Evolutionary conservation across 768 basidiomycete species (phyloP).

Genomic region (Termitomyces sp.): DNA sequence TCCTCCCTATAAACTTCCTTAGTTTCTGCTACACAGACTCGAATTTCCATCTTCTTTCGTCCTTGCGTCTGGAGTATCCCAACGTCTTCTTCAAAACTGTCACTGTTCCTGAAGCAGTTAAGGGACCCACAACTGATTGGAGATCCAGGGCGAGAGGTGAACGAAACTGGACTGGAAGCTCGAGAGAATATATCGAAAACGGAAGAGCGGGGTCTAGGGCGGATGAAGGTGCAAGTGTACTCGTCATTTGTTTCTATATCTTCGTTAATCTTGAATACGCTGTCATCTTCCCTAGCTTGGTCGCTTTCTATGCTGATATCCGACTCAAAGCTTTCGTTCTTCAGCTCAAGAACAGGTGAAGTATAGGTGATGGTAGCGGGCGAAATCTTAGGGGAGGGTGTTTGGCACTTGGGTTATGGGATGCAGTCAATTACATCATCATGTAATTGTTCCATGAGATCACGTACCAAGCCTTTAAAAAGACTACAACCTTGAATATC

Average conservation of each 20-base stretch:
- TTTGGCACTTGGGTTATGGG: not conserved
- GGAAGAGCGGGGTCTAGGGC: constrained; percentile 22
- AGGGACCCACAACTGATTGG: constrained; percentile 17
- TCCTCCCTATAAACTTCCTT: constrained; percentile 8
- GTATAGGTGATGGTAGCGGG: not conserved
- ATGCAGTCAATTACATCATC: no score
- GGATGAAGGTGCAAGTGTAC: constrained; percentile 30
- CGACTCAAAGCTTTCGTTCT: not conserved
- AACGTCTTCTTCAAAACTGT: constrained; percentile 25
- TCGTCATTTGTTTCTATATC: constrained; percentile 22
- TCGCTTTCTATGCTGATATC: not conserved
- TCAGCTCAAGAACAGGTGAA: not conserved
- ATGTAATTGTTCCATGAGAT: not conserved
- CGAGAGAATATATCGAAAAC: constrained; percentile 24
- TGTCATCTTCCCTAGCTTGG: not conserved
- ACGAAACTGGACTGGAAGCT: constrained; percentile 18
- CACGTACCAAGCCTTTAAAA: constrained; percentile 1
- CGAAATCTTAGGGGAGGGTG: not conserved
- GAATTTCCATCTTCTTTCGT: constrained; percentile 4
- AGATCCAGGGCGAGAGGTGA: constrained; percentile 17
- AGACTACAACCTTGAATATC: constrained; percentile 22
- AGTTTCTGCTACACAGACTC: constrained; percentile 11
- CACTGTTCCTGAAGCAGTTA: constrained; percentile 27
- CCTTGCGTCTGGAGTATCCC: constrained; percentile 20
- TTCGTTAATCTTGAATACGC: not conserved